phyloP scores from a whole-genome alignment of 2,329 filamentous ascomycete species.

The Hypoxylon sp. region DNA sequence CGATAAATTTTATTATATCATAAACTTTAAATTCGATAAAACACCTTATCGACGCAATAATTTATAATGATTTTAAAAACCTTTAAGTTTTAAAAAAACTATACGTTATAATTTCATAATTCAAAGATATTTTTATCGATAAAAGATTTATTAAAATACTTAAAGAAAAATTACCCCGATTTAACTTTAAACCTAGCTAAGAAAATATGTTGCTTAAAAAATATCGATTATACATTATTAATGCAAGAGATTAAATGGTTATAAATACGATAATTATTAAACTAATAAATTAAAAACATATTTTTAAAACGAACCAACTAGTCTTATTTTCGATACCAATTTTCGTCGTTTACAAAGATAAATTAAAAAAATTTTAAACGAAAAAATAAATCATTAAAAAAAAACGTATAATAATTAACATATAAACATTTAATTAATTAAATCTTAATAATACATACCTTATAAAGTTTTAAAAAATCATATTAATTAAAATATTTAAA shows the following conservation, averaged over 20 bases:
- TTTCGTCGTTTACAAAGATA: slow-evolving; percentile 14
- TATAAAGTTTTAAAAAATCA: not conserved
- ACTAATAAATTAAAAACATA: slow-evolving; percentile 1
- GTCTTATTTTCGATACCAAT: slow-evolving; percentile 1
- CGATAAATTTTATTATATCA: slow-evolving; percentile 4
- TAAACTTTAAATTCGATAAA: not conserved
- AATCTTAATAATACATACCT: not conserved
- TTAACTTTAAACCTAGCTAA: slow-evolving; percentile 2
- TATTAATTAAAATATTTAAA: not conserved
- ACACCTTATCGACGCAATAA: not conserved
- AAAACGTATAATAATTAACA: slow-evolving; percentile 17
- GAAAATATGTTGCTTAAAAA: slow-evolving; percentile 10
- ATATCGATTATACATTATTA: slow-evolving; percentile 6
- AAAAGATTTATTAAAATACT: slow-evolving; percentile 6
- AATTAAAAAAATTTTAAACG: too few relatives aligned
- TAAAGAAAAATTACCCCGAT: not conserved
- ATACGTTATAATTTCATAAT: not conserved
- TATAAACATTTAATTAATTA: slow-evolving; percentile 1
- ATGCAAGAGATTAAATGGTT: not conserved
- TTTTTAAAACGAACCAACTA: not conserved
- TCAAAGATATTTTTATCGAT: slow-evolving; percentile 11
- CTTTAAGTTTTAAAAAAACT: not conserved
- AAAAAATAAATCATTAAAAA: not conserved
- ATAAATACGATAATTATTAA: too few relatives aligned
- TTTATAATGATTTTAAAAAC: slow-evolving; percentile 11